A percentile compares a stretch with the other conserved stretches of the same genome.
These are phyloP conservation scores for Xylaria acuta DNA, from an alignment of 495 filamentous ascomycete species.

Conservation along the genomic window DNA sequence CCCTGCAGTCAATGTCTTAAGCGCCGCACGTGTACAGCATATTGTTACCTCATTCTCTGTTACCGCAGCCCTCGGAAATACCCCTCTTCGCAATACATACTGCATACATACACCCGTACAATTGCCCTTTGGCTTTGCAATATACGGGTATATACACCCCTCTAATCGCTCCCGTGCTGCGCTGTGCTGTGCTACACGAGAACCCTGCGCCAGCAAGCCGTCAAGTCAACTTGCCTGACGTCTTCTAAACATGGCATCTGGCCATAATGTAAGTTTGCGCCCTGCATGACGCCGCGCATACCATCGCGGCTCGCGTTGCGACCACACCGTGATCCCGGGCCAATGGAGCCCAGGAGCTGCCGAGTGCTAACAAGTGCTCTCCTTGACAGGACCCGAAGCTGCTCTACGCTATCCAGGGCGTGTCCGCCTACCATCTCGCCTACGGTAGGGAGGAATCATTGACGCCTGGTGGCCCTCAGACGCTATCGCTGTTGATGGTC, in stretches of 20 bases:
- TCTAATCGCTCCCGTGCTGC: not conserved
- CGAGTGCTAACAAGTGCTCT: not conserved
- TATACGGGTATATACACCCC: conserved; percentile 6
- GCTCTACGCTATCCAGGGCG: conserved; percentile 83
- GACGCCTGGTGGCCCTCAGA: conserved; percentile 85
- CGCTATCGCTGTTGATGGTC: conserved; percentile 90
- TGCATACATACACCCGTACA: not conserved
- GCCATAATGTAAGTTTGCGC: conserved; percentile 55
- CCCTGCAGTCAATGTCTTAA: not conserved
- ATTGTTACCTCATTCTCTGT: not conserved
- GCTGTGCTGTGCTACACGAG: not conserved
- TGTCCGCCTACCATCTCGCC: conserved; percentile 85
- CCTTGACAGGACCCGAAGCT: conserved; percentile 70
- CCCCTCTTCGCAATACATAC: conserved; percentile 6
- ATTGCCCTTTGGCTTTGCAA: not conserved
- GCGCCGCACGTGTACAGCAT: conserved; percentile 2
- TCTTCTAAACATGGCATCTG: conserved; percentile 50
- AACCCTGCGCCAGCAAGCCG: not conserved
- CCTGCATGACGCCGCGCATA: conserved; percentile 1
- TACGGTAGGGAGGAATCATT: conserved; percentile 83
- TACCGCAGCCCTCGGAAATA: not conserved
- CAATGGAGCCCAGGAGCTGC: not conserved
- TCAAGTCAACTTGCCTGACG: not conserved
- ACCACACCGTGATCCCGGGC: conserved; percentile 13
- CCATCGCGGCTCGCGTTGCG: conserved; percentile 19